These are phyloP conservation scores for Tulasnella sp. DNA, from an alignment of 768 basidiomycete species.

Conservation along the genomic window DNA sequence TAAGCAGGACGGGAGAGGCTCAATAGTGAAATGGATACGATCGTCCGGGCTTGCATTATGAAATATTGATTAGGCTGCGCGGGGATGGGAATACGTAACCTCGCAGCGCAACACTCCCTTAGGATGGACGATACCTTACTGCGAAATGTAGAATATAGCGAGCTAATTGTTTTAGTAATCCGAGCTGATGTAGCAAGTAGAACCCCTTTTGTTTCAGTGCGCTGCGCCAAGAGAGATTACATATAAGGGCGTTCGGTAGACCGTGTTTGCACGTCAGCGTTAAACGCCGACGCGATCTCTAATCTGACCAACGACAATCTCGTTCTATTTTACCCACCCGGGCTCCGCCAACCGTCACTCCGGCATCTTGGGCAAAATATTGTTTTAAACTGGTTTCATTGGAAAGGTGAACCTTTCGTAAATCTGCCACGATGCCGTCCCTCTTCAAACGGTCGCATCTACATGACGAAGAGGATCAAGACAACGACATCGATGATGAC, in stretches of 20 bases:
- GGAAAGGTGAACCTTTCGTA: no score
- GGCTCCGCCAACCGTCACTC: no score
- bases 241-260: not conserved
- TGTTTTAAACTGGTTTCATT: no score
- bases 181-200: no score
- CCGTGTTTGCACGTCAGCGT: not conserved
- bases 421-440: slow-evolving; percentile 3
- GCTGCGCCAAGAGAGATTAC: not conserved
- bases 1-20: not conserved
- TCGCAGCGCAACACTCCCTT: not conserved
- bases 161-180: no score
- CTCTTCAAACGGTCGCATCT: slow-evolving; percentile 14
- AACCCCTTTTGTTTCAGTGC: no score
- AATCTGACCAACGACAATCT: not conserved
- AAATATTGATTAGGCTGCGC: not conserved
- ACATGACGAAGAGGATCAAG: slow-evolving; percentile 12
- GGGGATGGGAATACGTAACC: not conserved
- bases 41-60: slow-evolving; percentile 7
- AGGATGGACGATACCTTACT: no score
- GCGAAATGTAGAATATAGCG: no score
- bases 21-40: slow-evolving; percentile 6
- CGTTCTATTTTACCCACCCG: no score
- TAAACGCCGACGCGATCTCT: not conserved
- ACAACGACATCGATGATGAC: slow-evolving; percentile 47
- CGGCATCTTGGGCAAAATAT: no score